phyloP scores from a whole-genome alignment of 179 eudicot genomes.

The Pouteria campechiana region DNA sequence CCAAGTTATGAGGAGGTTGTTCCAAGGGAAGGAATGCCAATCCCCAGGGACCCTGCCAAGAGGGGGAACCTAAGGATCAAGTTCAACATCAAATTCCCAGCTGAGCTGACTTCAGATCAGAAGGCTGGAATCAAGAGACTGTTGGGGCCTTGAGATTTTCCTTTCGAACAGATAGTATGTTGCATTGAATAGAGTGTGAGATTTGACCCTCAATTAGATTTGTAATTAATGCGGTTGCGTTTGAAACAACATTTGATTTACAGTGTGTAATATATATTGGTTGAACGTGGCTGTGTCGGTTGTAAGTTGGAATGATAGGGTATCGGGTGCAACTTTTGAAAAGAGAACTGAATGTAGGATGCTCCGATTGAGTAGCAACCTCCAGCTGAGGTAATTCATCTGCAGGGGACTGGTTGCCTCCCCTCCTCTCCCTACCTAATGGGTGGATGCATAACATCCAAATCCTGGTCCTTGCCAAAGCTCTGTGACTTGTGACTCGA shows the following conservation, averaged over 20 bases:
- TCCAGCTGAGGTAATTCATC: too few relatives aligned
- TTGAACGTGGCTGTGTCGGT: not conserved
- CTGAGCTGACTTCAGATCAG: constrained; percentile 35
- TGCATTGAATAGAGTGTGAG: too few relatives aligned
- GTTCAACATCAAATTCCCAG: constrained; percentile 38
- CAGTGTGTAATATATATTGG: constrained; percentile 1
- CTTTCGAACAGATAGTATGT: too few relatives aligned
- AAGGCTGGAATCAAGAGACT: constrained; percentile 35
- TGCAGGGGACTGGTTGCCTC: too few relatives aligned
- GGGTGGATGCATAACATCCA: too few relatives aligned
- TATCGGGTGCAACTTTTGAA: not conserved
- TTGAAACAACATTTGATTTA: not conserved
- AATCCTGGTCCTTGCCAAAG: too few relatives aligned
- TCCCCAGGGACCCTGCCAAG: constrained; percentile 33
- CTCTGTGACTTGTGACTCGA: too few relatives aligned
- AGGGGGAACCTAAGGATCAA: constrained; percentile 40
- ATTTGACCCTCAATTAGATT: too few relatives aligned
- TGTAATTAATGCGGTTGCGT: constrained; percentile 1
- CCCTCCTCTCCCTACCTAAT: too few relatives aligned
- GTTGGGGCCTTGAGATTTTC: constrained; percentile 11
- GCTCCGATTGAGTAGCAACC: too few relatives aligned
- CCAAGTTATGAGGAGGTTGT: constrained; percentile 40
- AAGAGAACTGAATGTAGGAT: too few relatives aligned
- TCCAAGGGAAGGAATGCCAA: constrained; percentile 47
- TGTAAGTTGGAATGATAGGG: not conserved